Base-by-base conservation (phyloP, 2,329 filamentous ascomycete species). In the Phialophora verrucosa region DNA sequence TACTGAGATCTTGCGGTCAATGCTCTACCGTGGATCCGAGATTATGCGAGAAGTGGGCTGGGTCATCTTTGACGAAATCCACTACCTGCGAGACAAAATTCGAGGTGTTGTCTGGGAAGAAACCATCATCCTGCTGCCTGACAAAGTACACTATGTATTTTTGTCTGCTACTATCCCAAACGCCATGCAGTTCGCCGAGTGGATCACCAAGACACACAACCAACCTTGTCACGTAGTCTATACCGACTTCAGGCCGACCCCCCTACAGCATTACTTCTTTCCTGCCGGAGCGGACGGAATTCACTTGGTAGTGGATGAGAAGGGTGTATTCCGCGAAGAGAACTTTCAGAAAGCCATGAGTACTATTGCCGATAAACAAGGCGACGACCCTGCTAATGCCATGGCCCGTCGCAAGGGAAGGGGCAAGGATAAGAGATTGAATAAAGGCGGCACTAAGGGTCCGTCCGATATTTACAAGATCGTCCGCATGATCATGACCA, bases 21-120 rank as follows among this genome's bases (percentile, higher is more conserved):
- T 99, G 95, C 78, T 99, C 80, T 99, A 99, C 79, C 88, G 95
- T 72, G 95, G 95, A 67, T 98, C 95, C 0, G 95, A 99, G 81
- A 98, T 99, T 71, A 99, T 99, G 94, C 92, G 95, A 72, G 95
- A 99, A 82, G 96, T 99, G 1, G 93, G 91, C 14, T 99, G 95
- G 95, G 96, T 99, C 1, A 84, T 99, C 1, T 99, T 99, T 74
- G 95, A 99, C 79, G 95, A 99, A 79, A 96, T 99, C 69, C 95
- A 99, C 79, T 99, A 99, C 80, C 90, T 99, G 88, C 89, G 95
- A 75, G 95, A 99, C 80, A 96, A 96, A 79, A 83, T 88, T 59
- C 87, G 95, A 79, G 95, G 95, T 83, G 95, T 99, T 0, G 95
- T 99, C 2, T 99, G 95, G 95, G 95, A 99, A 78, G 95, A 99